Percentiles rank a stretch among this genome's conserved stretches.
phyloP scores from a whole-genome alignment of 352 stramenopile species.

The Blastocystis sp. region DNA sequence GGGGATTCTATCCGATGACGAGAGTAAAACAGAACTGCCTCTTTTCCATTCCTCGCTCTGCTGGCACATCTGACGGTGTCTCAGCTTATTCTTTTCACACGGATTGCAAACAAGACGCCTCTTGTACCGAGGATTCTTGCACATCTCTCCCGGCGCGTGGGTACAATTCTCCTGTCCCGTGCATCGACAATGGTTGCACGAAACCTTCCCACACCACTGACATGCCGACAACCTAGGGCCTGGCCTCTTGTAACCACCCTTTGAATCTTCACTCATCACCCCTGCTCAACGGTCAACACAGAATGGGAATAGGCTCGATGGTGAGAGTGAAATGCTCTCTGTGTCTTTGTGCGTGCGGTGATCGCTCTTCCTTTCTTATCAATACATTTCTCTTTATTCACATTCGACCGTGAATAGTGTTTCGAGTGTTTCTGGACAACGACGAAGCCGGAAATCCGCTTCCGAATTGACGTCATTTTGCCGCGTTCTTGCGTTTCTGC shows the following conservation, averaged over 20 bases:
- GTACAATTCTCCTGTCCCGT: slow-evolving; percentile 53
- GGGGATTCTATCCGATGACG: not conserved
- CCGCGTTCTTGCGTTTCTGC: too few species aligned
- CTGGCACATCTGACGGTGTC: slow-evolving; percentile 17
- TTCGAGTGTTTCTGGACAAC: not conserved
- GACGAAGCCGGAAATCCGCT: too few species aligned
- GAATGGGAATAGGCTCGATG: not conserved
- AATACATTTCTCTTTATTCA: not conserved
- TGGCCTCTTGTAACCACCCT: not conserved
- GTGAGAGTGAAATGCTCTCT: not conserved
- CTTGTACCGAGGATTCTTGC: slow-evolving; percentile 59
- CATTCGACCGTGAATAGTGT: not conserved
- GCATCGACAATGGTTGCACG: slow-evolving; percentile 67
- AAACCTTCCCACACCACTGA: slow-evolving; percentile 52
- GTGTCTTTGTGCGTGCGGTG: not conserved
- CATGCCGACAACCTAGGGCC: slow-evolving; percentile 43
- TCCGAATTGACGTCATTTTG: too few species aligned
- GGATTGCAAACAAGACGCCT: slow-evolving; percentile 68
- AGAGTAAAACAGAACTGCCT: not conserved
- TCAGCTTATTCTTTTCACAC: slow-evolving; percentile 71
- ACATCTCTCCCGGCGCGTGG: slow-evolving; percentile 70
- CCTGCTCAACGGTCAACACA: not conserved
- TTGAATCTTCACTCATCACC: not conserved
- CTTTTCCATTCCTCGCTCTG: slow-evolving; percentile 2
- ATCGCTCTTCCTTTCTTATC: not conserved